Evolutionary conservation across 495 filamentous ascomycete species (phyloP).

Genomic region (Platismatia glauca): DNA sequence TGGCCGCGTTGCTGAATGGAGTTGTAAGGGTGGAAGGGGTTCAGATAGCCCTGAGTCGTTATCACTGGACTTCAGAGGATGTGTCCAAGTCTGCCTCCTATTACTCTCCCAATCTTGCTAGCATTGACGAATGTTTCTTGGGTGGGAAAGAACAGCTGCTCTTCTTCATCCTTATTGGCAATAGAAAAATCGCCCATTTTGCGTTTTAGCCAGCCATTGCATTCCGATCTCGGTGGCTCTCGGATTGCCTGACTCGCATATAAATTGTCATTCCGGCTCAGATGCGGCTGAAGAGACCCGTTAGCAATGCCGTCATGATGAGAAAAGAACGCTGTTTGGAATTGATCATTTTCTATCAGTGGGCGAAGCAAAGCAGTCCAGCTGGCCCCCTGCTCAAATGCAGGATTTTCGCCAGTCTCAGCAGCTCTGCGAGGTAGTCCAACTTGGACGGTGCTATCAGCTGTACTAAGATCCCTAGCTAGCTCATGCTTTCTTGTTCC

Average conservation of each 20-base stretch:
- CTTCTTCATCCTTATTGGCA: not conserved
- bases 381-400: not conserved
- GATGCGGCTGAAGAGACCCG: not conserved
- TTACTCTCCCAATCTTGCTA: not conserved
- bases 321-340: not conserved
- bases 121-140: not conserved
- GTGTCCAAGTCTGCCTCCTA: not conserved
- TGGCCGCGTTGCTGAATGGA: too few relatives aligned
- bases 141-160: not conserved
- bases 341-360: not conserved
- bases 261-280: not conserved
- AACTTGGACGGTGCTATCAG: not conserved
- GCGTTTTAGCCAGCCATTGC: conserved; percentile 11
- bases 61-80: not conserved
- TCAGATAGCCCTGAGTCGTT: too few relatives aligned
- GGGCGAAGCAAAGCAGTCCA: not conserved
- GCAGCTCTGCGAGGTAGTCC: not conserved
- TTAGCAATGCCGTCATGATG: not conserved
- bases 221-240: conserved; percentile 5
- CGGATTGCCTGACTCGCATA: not conserved
- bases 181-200: not conserved
- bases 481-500: not conserved
- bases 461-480: not conserved
- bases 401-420: not conserved
- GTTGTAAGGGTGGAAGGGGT: too few relatives aligned